Percentiles rank a stretch among this genome's conserved stretches.
Evolutionary conservation across 139 green algal genomes (phyloP).

Genomic region (Pleodorina starrii): DNA sequence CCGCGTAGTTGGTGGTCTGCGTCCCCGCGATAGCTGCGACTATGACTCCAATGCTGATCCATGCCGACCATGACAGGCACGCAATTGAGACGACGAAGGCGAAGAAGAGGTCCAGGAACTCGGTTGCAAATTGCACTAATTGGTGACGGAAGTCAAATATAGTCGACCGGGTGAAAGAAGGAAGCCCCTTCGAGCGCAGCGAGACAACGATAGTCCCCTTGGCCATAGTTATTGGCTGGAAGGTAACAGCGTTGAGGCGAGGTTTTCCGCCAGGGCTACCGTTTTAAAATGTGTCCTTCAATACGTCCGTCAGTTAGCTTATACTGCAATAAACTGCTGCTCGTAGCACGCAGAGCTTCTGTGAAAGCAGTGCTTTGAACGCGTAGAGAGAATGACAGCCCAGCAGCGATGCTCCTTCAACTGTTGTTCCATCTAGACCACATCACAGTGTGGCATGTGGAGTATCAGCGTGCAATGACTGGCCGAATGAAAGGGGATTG

Average conservation of each 20-base stretch:
- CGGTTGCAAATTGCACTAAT: constrained; percentile 42
- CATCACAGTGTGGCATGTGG: too few relatives aligned
- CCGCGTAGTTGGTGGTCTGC: neutral
- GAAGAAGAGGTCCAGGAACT: constrained; percentile 53
- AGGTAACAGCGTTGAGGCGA: too few relatives aligned
- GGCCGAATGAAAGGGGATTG: too few relatives aligned
- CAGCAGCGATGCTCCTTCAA: too few relatives aligned
- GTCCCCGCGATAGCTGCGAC: constrained; percentile 38
- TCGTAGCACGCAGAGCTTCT: neutral
- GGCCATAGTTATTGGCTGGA: too few relatives aligned
- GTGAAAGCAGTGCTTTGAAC: neutral
- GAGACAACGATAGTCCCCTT: constrained; percentile 52
- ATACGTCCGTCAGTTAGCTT: neutral
- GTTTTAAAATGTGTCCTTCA: neutral
- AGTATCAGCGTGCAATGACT: too few relatives aligned
- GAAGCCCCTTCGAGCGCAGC: constrained; percentile 49
- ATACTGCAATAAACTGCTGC: neutral
- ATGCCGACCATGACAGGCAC: constrained; percentile 51
- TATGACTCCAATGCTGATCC: constrained; percentile 44
- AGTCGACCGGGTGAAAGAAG: constrained; percentile 19
- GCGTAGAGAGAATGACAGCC: neutral
- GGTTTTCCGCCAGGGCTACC: too few relatives aligned
- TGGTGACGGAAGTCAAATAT: constrained; percentile 46
- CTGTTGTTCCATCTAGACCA: too few relatives aligned
- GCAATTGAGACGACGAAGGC: constrained; percentile 9